These are phyloP conservation scores for Fraxinus floribunda DNA, from an alignment of 305 asterid genomes.

Conservation along the genomic window DNA sequence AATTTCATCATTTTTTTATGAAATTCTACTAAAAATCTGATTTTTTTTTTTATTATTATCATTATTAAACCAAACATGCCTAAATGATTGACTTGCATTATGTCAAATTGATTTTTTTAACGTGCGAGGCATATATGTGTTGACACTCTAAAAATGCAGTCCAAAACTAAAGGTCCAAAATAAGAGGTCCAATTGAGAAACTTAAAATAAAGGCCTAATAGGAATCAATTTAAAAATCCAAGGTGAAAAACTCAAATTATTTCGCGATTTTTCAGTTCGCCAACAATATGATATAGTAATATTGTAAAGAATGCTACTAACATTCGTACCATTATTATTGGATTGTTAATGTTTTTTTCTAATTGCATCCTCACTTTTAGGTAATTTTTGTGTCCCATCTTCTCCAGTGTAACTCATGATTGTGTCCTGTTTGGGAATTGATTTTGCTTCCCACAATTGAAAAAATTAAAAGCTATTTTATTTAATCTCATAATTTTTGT, in stretches of 20 bases:
- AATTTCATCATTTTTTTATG: not conserved
- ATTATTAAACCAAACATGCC: not conserved
- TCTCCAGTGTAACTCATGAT: slow-evolving; percentile 20
- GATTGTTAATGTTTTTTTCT: not conserved
- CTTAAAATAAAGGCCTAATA: no score
- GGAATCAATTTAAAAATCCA: no score
- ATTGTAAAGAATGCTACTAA: not conserved
- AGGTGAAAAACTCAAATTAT: no score
- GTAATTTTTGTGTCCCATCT: slow-evolving; percentile 7
- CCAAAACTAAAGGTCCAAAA: no score
- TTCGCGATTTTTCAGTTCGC: no score
- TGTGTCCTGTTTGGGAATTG: slow-evolving; percentile 35
- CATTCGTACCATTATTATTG: slow-evolving; percentile 3
- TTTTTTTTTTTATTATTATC: no score
- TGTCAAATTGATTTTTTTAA: not conserved
- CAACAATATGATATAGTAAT: not conserved
- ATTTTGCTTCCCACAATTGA: slow-evolving; percentile 43
- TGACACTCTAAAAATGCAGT: no score
- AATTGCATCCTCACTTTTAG: slow-evolving; percentile 3
- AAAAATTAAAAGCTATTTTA: slow-evolving; percentile 18
- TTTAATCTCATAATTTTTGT: slow-evolving; percentile 25
- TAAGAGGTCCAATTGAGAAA: no score
- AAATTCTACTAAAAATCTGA: no score
- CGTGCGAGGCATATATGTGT: not conserved
- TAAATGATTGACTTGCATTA: not conserved